Percentiles rank a stretch among this genome's conserved stretches.
phyloP scores from a whole-genome alignment of 2,329 filamentous ascomycete genomes.

The Neofusicoccum umdonicola region DNA sequence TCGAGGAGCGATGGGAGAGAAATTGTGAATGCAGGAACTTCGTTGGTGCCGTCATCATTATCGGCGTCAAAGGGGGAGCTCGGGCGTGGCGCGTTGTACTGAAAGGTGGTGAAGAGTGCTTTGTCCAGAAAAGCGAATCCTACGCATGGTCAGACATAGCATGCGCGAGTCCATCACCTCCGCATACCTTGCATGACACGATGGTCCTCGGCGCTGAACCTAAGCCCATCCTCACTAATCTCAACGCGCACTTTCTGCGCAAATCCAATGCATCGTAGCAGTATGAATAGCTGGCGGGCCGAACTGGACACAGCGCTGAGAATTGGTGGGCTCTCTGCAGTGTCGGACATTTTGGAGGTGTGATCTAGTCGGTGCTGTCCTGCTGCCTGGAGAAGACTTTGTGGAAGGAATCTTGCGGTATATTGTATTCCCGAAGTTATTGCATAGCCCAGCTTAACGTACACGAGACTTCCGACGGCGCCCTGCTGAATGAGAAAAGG shows the following conservation, averaged over 20 bases:
- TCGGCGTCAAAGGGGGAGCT: constrained; percentile 25
- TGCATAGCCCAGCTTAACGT: constrained; percentile 33
- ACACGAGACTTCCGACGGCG: constrained; percentile 34
- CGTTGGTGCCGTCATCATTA: constrained; percentile 39
- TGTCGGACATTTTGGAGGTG: neutral
- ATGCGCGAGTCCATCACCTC: neutral
- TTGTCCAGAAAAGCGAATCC: constrained; percentile 83
- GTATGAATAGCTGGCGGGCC: constrained; percentile 68
- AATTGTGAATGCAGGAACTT: constrained; percentile 75
- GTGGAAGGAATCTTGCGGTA: constrained; percentile 18
- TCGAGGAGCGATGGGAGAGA: constrained; percentile 85
- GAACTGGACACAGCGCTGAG: constrained; percentile 77
- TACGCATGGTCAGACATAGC: constrained; percentile 27
- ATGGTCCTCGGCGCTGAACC: constrained; percentile 84
- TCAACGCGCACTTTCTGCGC: constrained; percentile 63
- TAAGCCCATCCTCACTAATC: constrained; percentile 79
- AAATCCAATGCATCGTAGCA: constrained; percentile 63
- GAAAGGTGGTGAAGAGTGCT: constrained; percentile 82
- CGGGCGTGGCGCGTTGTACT: constrained; percentile 54
- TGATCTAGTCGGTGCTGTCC: neutral
- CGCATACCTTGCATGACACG: constrained; percentile 81
- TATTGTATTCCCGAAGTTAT: constrained; percentile 28
- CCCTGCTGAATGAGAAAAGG: constrained; percentile 23
- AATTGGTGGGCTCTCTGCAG: constrained; percentile 47
- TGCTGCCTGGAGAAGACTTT: neutral